These are phyloP conservation scores for Apiospora saccharicola DNA, from an alignment of 2,329 filamentous ascomycete genomes.

Conservation along the genomic window DNA sequence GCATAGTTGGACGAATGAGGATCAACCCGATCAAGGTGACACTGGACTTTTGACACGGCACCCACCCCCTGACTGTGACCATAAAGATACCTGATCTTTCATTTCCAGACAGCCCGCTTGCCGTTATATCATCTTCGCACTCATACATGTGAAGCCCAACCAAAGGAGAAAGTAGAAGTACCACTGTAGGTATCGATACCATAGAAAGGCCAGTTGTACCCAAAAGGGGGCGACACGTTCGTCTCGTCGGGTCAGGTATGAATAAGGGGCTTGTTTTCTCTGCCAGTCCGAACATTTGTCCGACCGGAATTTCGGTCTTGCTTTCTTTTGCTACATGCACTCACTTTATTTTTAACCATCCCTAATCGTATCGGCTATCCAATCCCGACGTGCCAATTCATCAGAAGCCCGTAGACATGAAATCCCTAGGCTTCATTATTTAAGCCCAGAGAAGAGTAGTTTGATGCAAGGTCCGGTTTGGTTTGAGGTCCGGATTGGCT, in stretches of 20 bases:
- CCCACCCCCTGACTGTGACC: not conserved
- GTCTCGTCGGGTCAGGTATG: not conserved
- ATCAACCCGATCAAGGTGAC: not conserved
- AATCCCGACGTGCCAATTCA: not conserved
- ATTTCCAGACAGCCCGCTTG: not conserved
- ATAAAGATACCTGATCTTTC: not conserved
- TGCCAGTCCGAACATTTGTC: not conserved
- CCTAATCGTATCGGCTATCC: not conserved
- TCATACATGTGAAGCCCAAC: not conserved
- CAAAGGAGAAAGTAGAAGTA: not conserved
- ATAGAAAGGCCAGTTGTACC: not conserved
- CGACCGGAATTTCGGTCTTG: not conserved
- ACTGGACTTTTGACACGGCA: not conserved
- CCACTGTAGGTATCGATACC: not conserved
- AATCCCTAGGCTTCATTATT: not conserved
- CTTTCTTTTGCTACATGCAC: not conserved
- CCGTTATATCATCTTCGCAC: not conserved
- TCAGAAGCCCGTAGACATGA: not conserved
- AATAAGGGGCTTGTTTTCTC: not conserved
- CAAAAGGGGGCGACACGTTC: not conserved
- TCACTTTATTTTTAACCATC: not conserved
- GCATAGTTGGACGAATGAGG: not conserved
- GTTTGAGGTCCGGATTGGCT: not conserved
- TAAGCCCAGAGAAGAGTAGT: not conserved
- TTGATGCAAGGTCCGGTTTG: not conserved